Evolutionary conservation across 768 basidiomycete species (phyloP), one percentile per base, ranked within the genome.

Genomic region (Podaxis pistillaris): DNA sequence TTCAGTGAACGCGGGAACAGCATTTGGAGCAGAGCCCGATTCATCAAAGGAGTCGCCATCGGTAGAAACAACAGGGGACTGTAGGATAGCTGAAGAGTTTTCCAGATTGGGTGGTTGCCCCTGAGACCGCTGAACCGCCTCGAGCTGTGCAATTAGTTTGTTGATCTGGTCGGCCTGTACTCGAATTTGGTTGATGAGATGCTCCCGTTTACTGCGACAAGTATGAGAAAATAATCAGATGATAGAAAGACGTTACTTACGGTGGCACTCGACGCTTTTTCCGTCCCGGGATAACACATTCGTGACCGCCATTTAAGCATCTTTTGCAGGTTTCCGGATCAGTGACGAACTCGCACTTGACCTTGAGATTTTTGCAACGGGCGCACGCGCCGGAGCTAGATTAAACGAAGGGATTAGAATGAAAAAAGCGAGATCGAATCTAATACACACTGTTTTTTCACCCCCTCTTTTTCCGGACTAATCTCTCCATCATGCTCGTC

Each of bases 281-380:
- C 64, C 89, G 81, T n/a, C 90, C 91, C n/a, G 91, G 91, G 55
- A 89, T 90, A 46, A 87, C 75, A 66, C 91, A 93, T 56, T 90
- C 88, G 60, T 90, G 86, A 5, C 83, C 84, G 9, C 87, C 88
- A 63, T 84, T 83, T 59, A 83, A 72, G 68, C 91, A 93, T 11
- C 91, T 86, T 69, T 85, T 90, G 73, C 91, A 93, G 2, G 85
- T 85, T 68, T 92, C 89, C 13, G 80, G 83, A 55, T 89, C 87
- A 13, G 83, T 83, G 70, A 78, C 84, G 73, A 90, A 89, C 72
- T 91, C 90, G 71, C 91, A 93, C 66, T 83, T 86, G 62, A 92
- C 90, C 79, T 91, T 79, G 64, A 76, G 68, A 63, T 71, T 79
- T 71, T 90, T 91, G 76, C 90, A 92, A 3, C 90, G 83, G 63